phyloP scores from a whole-genome alignment of 2,329 filamentous ascomycete genomes.

The Hysterium pulicare region DNA sequence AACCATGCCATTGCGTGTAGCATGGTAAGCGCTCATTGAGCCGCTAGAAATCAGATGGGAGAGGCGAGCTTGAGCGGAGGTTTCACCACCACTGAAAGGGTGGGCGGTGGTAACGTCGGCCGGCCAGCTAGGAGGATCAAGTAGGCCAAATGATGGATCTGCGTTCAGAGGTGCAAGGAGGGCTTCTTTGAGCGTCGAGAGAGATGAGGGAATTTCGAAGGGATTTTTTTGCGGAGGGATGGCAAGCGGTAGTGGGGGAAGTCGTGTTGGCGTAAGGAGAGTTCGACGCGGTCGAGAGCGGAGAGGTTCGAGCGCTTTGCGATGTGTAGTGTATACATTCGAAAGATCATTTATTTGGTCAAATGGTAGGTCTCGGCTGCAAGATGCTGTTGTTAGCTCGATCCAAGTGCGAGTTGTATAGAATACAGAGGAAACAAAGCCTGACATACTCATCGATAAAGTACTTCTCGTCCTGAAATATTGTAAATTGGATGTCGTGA shows the following conservation, averaged over 20 bases:
- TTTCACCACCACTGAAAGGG: conserved; percentile 67
- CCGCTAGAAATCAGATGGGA: conserved; percentile 59
- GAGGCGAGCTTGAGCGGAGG: conserved; percentile 56
- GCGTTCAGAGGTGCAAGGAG: conserved; percentile 58
- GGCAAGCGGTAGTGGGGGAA: conserved; percentile 58
- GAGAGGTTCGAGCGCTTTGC: conserved; percentile 70
- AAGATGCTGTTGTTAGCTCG: not conserved
- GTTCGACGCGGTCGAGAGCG: conserved; percentile 59
- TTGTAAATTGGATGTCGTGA: conserved; percentile 56
- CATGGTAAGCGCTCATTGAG: conserved; percentile 62
- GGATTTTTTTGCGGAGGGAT: conserved; percentile 60
- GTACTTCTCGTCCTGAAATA: conserved; percentile 75
- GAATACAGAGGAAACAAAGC: too few relatives aligned
- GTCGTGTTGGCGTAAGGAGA: conserved; percentile 52
- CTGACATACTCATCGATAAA: conserved; percentile 76
- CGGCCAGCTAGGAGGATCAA: conserved; percentile 53
- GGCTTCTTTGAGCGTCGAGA: conserved; percentile 52
- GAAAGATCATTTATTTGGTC: conserved; percentile 59
- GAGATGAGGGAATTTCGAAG: conserved; percentile 59
- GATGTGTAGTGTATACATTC: conserved; percentile 72
- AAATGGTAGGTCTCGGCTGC: conserved; percentile 64
- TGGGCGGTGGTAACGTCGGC: conserved; percentile 57
- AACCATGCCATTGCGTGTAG: conserved; percentile 67
- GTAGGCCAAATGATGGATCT: conserved; percentile 43
- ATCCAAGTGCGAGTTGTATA: not conserved